A percentile compares a stretch with the other conserved stretches of the same genome.
Evolutionary conservation across 441 rosid genomes (phyloP).

Genomic region (Bocquillonia castaneifolia): DNA sequence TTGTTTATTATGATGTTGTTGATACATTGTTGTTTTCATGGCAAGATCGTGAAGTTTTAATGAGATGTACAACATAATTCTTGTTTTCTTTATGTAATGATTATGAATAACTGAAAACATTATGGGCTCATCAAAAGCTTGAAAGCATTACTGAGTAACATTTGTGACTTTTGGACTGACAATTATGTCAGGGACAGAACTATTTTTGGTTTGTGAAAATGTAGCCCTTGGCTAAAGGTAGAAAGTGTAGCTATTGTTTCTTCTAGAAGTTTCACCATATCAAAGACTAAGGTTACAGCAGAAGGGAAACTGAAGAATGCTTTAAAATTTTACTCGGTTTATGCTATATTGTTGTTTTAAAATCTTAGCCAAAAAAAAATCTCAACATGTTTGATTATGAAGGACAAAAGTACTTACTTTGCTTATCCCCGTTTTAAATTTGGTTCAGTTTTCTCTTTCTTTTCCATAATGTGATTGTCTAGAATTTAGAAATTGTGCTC

Average conservation of each 20-base stretch:
- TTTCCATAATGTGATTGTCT: no score
- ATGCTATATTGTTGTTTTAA: not conserved
- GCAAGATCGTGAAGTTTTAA: no score
- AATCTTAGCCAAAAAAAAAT: not conserved
- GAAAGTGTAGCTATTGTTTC: not conserved
- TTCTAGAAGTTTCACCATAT: not conserved
- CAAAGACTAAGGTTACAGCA: not conserved
- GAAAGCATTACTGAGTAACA: not conserved
- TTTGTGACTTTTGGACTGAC: not conserved
- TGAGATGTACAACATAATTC: not conserved
- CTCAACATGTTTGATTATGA: not conserved
- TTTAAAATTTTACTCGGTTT: not conserved
- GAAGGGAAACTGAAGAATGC: not conserved
- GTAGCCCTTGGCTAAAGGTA: not conserved
- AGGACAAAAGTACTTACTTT: not conserved
- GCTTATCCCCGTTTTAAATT: not conserved
- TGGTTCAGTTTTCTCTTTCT: no score
- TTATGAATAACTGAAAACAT: not conserved
- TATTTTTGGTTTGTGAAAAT: not conserved
- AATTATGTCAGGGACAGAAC: not conserved
- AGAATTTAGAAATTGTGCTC: no score
- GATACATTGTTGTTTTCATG: constrained; percentile 3
- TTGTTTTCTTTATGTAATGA: not conserved
- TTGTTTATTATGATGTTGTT: not conserved
- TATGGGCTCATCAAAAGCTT: not conserved